These are phyloP conservation scores for Inga leiocalycina DNA, from an alignment of 306 rosid genomes.

Conservation along the genomic window DNA sequence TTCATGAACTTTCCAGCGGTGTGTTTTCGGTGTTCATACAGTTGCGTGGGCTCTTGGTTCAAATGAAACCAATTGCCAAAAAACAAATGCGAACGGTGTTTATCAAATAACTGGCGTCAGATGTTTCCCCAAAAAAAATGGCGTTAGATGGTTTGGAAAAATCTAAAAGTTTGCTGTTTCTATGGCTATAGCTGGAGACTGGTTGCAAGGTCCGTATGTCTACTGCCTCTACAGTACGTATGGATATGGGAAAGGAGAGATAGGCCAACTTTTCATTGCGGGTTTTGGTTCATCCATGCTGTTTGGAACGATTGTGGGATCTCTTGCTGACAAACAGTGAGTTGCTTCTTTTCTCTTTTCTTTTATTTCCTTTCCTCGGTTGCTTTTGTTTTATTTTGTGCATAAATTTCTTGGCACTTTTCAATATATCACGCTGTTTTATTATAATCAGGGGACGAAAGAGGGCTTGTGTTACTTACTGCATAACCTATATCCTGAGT, in stretches of 20 bases:
- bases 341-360: neutral
- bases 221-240: constrained; percentile 91
- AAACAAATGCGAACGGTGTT: neutral
- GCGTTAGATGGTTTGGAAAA: neutral
- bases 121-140: too few species aligned
- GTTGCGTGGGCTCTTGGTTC: neutral
- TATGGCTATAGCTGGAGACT: constrained; percentile 86
- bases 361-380: neutral
- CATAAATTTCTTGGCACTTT: neutral
- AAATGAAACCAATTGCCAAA: neutral
- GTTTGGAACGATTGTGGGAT: constrained; percentile 96
- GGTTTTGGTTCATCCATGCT: constrained; percentile 98
- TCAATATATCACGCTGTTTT: constrained; percentile 24
- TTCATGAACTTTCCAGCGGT: neutral
- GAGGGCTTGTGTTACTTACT: constrained; percentile 95
- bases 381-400: constrained; percentile 17
- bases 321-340: constrained; percentile 99
- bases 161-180: constrained; percentile 40
- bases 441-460: constrained; percentile 79
- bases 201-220: constrained; percentile 99
- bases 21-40: neutral
- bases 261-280: constrained; percentile 97
- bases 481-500: constrained; percentile 89
- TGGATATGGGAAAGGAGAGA: constrained; percentile 87
- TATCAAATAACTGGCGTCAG: neutral